phyloP scores from a whole-genome alignment of 345 rosid genomes.

The Lepidium africanum region DNA sequence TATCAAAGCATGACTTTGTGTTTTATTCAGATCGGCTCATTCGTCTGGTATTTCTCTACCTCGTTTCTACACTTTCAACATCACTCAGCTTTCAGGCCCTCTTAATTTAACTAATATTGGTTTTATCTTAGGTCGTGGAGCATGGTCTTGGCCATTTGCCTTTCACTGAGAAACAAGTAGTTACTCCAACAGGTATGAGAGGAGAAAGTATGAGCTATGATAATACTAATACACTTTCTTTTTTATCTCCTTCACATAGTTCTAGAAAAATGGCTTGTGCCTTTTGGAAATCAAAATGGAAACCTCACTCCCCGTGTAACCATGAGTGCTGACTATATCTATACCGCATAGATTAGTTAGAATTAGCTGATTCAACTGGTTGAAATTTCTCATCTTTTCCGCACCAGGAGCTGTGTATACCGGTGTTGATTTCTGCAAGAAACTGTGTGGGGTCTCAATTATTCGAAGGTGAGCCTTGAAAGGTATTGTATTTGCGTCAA shows the following conservation, averaged over 20 bases:
- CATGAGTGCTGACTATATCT: background rate
- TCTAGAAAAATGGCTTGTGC: background rate
- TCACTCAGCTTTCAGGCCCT: background rate
- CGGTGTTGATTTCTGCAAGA: conserved; percentile 98
- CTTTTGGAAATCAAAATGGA: background rate
- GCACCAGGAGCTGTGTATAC: conserved; percentile 66
- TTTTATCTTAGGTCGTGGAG: conserved; percentile 71
- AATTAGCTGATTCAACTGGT: background rate
- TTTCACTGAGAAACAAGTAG: conserved; percentile 90
- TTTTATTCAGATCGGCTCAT: conserved; percentile 95
- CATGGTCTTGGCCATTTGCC: conserved; percentile 99
- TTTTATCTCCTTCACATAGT: background rate
- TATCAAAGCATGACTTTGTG: conserved; percentile 96
- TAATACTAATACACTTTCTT: background rate
- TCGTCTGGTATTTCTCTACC: conserved; percentile 59
- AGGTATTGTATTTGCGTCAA: conserved; percentile 16
- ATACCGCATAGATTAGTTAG: background rate
- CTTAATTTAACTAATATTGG: background rate
- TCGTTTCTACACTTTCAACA: conserved; percentile 5
- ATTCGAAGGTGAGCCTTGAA: conserved; percentile 82
- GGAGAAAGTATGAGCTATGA: background rate
- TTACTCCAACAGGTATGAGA: conserved; percentile 79
- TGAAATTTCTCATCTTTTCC: background rate
- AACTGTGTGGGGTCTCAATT: conserved; percentile 91
- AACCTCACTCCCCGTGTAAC: background rate